phyloP scores from a whole-genome alignment of 1,284 basidiomycete genomes.

The Malassezia furfur region DNA sequence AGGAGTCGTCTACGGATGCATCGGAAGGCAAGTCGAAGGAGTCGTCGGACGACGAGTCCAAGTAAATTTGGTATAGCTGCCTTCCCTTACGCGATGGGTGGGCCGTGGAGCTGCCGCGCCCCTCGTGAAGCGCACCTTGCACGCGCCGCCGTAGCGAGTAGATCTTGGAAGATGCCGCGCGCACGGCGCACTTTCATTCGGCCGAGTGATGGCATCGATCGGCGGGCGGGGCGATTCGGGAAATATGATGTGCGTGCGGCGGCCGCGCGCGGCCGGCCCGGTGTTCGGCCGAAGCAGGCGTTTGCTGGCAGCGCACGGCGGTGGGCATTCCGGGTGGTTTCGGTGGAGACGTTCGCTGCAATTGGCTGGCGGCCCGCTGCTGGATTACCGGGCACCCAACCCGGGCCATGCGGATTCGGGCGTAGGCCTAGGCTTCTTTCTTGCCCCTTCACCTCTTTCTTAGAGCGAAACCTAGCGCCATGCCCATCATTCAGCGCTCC shows the following conservation, averaged over 20 bases:
- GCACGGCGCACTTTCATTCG: not conserved
- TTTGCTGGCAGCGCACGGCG: slow-evolving; percentile 15
- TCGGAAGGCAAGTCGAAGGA: no score
- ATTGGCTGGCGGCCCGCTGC: slow-evolving; percentile 12
- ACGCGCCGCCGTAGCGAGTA: no score
- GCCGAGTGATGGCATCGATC: no score
- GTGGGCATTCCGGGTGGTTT: slow-evolving; percentile 16
- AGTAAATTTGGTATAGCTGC: no score
- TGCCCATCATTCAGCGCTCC: slow-evolving; percentile 37
- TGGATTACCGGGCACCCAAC: slow-evolving; percentile 18
- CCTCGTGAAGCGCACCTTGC: no score
- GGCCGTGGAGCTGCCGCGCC: no score
- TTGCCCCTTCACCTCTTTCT: slow-evolving; percentile 18
- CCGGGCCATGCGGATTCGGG: slow-evolving; percentile 11
- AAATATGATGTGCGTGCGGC: no score
- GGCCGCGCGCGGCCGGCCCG: not conserved
- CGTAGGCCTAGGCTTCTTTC: slow-evolving; percentile 9
- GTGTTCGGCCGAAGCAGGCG: slow-evolving; percentile 12
- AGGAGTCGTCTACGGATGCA: no score
- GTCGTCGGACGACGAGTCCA: no score
- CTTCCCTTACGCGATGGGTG: no score
- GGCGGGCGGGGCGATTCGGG: no score
- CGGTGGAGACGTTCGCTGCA: slow-evolving; percentile 12
- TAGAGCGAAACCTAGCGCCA: slow-evolving; percentile 20
- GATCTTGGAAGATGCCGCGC: no score